Evolutionary conservation across 108 stramenopile species (phyloP), one percentile per base, ranked within the genome.

Genomic region (Discostella pseudostelligera): DNA sequence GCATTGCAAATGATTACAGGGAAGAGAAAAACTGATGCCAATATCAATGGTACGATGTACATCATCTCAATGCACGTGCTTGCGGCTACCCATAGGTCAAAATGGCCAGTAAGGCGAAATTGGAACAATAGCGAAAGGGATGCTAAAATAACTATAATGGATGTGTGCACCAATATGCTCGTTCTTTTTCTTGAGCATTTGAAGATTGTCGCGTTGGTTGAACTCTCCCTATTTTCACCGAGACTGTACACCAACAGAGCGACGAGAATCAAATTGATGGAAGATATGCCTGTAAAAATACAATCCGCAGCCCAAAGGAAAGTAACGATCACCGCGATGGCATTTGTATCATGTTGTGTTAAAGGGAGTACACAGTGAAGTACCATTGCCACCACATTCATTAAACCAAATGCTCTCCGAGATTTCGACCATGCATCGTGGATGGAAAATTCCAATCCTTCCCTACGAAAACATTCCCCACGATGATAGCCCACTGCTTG

Each of bases 271-370:
- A 64, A 12, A n/a, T 50, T 20, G 17, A 53, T 39, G 8, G 37
- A 64, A 25, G 62, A 64, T 25, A 39, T 28, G 21, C 62, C 62
- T 37, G 62, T 64, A 39, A 64, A 53, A n/a, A 39, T 21, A 51
- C 62, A 64, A 42, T 64, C 62, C 21, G 50, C 48, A 10, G 20
- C 35, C 62, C 62, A 64, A 16, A 39, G 50, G 11, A 39, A 9
- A 24, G 50, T 64, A 22, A 24, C 50, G 8, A 56, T 2, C 5
- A 16, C 0, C 32, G 16, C 32, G 17, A 20, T 4, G 55, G 3
- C 5, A 4, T 37, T 19, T 6, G 7, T 0, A 37, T 39, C 17
- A 1, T 56, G 37, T 32, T 56, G 32, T 0, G n/a, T 4, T 36
- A 14, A 32, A 35, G 62, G 62, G 37, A 49, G 21, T 24, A 64